Conservation (phyloP, 1,284 basidiomycete genomes). For the Tilletia setariae region DNA sequence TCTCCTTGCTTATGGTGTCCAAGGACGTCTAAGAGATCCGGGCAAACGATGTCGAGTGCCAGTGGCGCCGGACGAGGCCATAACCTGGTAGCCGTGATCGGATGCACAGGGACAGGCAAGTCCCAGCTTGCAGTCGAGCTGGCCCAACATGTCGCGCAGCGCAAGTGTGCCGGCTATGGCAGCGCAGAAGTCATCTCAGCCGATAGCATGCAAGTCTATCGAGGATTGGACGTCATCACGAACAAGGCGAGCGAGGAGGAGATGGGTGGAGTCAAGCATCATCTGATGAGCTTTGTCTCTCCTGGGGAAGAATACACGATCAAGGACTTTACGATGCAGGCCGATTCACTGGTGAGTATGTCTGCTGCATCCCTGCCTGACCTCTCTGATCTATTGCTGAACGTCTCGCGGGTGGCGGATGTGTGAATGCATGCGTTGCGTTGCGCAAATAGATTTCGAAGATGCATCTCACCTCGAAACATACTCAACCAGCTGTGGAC, state of each 20-base stretch:
- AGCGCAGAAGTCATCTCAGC: slow-evolving; percentile 74
- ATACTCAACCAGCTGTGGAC: slow-evolving; percentile 50
- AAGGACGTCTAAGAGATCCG: no score
- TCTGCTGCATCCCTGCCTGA: no score
- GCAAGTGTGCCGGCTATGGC: neutral
- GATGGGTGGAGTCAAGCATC: slow-evolving; percentile 77
- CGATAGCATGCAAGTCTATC: slow-evolving; percentile 96
- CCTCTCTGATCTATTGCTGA: neutral
- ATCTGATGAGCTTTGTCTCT: slow-evolving; percentile 79
- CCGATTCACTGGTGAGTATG: slow-evolving; percentile 54
- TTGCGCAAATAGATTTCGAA: slow-evolving; percentile 64
- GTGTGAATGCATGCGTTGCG: no score
- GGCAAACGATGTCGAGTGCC: neutral
- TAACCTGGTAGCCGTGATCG: slow-evolving; percentile 73
- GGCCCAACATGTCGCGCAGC: slow-evolving; percentile 61
- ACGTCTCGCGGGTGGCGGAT: no score
- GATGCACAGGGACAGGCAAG: slow-evolving; percentile 95
- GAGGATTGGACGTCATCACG: slow-evolving; percentile 88
- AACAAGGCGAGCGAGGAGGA: slow-evolving; percentile 83
- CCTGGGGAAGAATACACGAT: slow-evolving; percentile 78
- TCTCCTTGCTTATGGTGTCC: no score
- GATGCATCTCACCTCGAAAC: slow-evolving; percentile 50
- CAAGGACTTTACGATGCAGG: slow-evolving; percentile 40
- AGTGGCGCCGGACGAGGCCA: neutral
- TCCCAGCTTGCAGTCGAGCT: slow-evolving; percentile 87